Percentiles rank a stretch among this genome's conserved stretches.
phyloP scores from a whole-genome alignment of 2,329 filamentous ascomycete species.

The Clonostachys sp. region DNA sequence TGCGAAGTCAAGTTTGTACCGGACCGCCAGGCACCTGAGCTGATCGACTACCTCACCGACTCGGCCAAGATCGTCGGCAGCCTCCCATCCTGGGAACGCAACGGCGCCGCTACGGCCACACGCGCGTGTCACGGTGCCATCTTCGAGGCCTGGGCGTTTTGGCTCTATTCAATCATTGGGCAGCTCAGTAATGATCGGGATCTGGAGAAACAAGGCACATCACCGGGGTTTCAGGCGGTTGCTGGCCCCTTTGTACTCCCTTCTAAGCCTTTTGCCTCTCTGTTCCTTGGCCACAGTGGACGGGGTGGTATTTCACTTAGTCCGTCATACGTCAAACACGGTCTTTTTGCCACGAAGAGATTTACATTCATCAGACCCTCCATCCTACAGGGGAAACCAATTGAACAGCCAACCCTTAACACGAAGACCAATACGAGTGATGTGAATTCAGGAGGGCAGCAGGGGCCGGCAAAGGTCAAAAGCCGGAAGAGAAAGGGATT shows the following conservation, averaged over 20 bases:
- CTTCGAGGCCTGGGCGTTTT: conserved; percentile 34
- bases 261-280: conserved; percentile 26
- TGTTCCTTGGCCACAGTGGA: conserved; percentile 29
- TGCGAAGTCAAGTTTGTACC: conserved; percentile 24
- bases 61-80: conserved; percentile 16
- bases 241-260: conserved; percentile 29
- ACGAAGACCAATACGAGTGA: too few relatives aligned
- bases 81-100: conserved; percentile 19
- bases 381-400: background rate
- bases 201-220: conserved; percentile 12
- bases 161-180: conserved; percentile 32
- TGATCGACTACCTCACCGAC: conserved; percentile 26
- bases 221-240: conserved; percentile 17
- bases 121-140: conserved; percentile 23
- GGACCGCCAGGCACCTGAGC: conserved; percentile 17
- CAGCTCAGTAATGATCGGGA: conserved; percentile 28
- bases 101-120: conserved; percentile 17
- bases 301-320: conserved; percentile 23
- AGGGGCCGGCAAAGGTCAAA: too few relatives aligned
- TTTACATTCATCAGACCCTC: conserved; percentile 22
- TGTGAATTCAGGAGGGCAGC: too few relatives aligned
- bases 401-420: too few relatives aligned
- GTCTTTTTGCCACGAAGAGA: conserved; percentile 22
- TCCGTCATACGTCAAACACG: conserved; percentile 27
- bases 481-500: too few relatives aligned